phyloP scores from a whole-genome alignment of 441 rosid genomes.

The Cnidoscolus chayamansa region DNA sequence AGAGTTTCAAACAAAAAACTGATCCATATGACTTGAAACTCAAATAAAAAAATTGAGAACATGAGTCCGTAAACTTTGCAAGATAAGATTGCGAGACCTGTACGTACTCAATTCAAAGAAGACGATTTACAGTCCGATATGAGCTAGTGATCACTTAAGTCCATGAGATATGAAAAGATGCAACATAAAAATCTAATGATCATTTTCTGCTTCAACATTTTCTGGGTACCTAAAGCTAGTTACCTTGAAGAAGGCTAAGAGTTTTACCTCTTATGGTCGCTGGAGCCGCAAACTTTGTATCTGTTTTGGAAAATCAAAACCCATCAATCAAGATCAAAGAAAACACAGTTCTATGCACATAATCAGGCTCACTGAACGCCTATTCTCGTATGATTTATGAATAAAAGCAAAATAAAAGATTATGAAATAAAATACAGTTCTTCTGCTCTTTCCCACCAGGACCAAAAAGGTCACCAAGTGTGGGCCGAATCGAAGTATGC shows the following conservation, averaged over 20 bases:
- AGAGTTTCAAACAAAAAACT: neutral
- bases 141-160: neutral
- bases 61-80: neutral
- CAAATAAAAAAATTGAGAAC: neutral
- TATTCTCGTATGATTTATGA: slow-evolving; percentile 7
- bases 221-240: too few species aligned
- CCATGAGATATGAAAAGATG: neutral
- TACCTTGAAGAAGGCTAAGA: neutral
- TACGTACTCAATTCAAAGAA: neutral
- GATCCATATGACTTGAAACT: neutral
- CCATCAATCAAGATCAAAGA: slow-evolving; percentile 1
- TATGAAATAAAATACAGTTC: neutral
- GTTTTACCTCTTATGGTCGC: neutral
- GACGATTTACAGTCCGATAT: neutral
- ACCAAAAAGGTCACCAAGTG: neutral
- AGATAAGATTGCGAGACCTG: neutral
- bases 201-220: too few species aligned
- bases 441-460: neutral
- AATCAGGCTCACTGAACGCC: neutral
- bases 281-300: neutral
- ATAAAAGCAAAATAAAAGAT: neutral
- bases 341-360: neutral
- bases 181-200: neutral
- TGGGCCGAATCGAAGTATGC: neutral
- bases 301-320: slow-evolving; percentile 9